These are phyloP conservation scores for Cupressus sempervirens DNA, from an alignment of 75 land plant species.

Conservation along the genomic window DNA sequence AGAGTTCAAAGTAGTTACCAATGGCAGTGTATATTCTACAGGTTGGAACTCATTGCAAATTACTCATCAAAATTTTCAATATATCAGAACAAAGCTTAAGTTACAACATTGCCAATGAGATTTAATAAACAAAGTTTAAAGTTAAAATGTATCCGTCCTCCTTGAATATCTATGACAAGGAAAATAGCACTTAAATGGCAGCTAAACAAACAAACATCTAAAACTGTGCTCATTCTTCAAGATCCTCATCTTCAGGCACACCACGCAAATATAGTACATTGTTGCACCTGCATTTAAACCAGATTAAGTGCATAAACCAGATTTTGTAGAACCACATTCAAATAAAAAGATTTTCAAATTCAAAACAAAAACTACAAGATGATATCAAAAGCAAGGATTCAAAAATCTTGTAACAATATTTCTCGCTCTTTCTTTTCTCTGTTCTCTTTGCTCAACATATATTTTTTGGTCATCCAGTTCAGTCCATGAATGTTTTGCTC, in stretches of 20 bases:
- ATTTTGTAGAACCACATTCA: not conserved
- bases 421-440: not conserved
- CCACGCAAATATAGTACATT: slow-evolving; percentile 96
- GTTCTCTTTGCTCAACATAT: not conserved
- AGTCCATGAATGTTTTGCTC: not conserved
- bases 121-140: not conserved
- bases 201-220: too few species aligned
- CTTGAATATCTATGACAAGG: not conserved
- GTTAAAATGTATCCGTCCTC: not conserved
- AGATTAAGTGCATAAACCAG: not conserved
- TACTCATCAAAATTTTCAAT: not conserved
- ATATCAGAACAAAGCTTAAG: not conserved
- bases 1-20: not conserved
- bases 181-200: too few species aligned
- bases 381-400: not conserved
- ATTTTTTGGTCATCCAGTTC: not conserved
- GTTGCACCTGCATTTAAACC: slow-evolving; percentile 64
- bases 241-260: slow-evolving; percentile 88
- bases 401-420: not conserved
- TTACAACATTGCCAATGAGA: not conserved
- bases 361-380: not conserved
- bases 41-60: not conserved
- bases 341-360: not conserved
- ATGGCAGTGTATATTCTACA: not conserved
- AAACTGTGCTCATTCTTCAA: slow-evolving; percentile 38